These are phyloP conservation scores for Penicillium brevicompactum DNA, from an alignment of 2,329 filamentous ascomycete species.

Conservation along the genomic window DNA sequence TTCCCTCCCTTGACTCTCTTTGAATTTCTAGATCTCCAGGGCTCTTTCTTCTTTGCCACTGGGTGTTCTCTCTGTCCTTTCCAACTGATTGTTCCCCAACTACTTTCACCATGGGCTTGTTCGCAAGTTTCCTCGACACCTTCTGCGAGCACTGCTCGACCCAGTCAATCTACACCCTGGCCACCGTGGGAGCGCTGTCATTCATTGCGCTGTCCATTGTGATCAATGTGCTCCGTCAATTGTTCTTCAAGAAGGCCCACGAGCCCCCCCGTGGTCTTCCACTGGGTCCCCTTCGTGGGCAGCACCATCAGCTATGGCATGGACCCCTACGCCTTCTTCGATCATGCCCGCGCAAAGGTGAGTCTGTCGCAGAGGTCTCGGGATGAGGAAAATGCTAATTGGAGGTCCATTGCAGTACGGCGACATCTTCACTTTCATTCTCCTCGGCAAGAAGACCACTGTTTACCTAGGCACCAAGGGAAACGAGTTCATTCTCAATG, in stretches of 20 bases:
- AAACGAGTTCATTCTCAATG: slow-evolving; percentile 90
- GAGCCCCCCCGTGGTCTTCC: slow-evolving; percentile 70
- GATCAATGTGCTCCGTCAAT: slow-evolving; percentile 77
- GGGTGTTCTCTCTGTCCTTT: neutral
- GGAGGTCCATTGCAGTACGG: slow-evolving; percentile 63
- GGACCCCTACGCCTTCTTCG: slow-evolving; percentile 69
- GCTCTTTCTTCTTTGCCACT: neutral
- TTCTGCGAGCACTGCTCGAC: slow-evolving; percentile 50
- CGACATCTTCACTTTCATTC: slow-evolving; percentile 85
- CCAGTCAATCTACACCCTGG: slow-evolving; percentile 50
- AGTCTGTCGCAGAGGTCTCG: slow-evolving; percentile 15
- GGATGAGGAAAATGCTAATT: slow-evolving; percentile 3
- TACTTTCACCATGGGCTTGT: slow-evolving; percentile 51
- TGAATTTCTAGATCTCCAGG: too few relatives aligned
- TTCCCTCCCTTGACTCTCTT: neutral
- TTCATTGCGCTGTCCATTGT: slow-evolving; percentile 62
- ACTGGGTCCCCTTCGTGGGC: slow-evolving; percentile 72
- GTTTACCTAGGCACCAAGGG: slow-evolving; percentile 79
- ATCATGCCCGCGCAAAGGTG: slow-evolving; percentile 72
- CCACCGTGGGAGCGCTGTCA: slow-evolving; percentile 46
- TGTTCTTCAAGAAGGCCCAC: slow-evolving; percentile 79
- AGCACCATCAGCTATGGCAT: slow-evolving; percentile 95
- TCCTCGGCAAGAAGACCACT: slow-evolving; percentile 86
- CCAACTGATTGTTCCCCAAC: slow-evolving; percentile 1
- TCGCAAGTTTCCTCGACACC: slow-evolving; percentile 50